A percentile compares a stretch with the other conserved stretches of the same genome.
Conservation (phyloP, 2,329 filamentous ascomycete species). For the Zopfia rhizophila region DNA sequence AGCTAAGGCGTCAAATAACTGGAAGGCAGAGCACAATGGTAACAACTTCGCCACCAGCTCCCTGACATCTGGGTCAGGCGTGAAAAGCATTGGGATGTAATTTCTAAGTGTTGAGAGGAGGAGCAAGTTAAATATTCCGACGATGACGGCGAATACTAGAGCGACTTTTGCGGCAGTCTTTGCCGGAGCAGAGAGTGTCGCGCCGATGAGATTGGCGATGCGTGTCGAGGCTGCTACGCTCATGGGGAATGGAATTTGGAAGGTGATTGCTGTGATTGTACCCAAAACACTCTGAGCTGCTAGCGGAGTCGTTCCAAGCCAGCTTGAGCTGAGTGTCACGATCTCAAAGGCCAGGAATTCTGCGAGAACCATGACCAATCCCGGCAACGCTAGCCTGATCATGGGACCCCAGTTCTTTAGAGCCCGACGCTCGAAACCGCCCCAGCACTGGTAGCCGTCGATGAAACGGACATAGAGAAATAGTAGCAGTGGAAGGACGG, state of each 20-base stretch:
- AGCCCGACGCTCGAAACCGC: conserved; percentile 76
- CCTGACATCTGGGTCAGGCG: conserved; percentile 73
- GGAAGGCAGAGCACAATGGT: conserved; percentile 86
- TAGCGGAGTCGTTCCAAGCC: conserved; percentile 80
- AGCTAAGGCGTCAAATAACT: conserved; percentile 85
- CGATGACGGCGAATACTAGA: conserved; percentile 70
- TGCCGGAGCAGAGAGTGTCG: conserved; percentile 81
- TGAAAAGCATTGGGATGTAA: conserved; percentile 80
- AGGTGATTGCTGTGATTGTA: conserved; percentile 81
- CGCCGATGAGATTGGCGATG: conserved; percentile 91
- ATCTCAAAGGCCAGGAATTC: conserved; percentile 95
- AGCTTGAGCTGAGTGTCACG: conserved; percentile 82
- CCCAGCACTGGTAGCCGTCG: conserved; percentile 81
- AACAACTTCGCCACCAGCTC: conserved; percentile 74
- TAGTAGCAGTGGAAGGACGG: conserved; percentile 76
- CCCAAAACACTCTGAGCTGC: conserved; percentile 89
- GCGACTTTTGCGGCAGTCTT: conserved; percentile 83
- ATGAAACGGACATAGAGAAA: conserved; percentile 79
- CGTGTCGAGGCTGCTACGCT: conserved; percentile 89
- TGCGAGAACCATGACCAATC: conserved; percentile 92
- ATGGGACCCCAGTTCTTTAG: conserved; percentile 82
- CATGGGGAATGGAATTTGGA: conserved; percentile 91
- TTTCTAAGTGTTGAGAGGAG: conserved; percentile 75
- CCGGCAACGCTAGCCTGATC: conserved; percentile 87
- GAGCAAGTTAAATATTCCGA: conserved; percentile 83